Evolutionary conservation across 2,329 filamentous ascomycete species (phyloP).

Genomic region (Daldinia sp.): DNA sequence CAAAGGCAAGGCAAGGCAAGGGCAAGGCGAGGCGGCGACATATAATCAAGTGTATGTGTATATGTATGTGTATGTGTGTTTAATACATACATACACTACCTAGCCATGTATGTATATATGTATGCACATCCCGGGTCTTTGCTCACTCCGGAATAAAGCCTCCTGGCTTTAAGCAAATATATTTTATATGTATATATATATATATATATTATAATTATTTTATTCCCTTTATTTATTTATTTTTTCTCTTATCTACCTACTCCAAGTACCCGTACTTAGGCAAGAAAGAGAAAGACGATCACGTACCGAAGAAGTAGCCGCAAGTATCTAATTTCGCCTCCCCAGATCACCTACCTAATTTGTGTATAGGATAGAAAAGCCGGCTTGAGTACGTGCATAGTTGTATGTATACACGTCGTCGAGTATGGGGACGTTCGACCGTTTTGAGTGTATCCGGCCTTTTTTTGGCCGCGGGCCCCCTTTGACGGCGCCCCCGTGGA

Average conservation of each 20-base stretch:
- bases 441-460: not conserved
- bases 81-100: not conserved
- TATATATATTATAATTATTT: not conserved
- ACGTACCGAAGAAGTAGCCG: not conserved
- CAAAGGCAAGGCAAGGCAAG: too few species aligned
- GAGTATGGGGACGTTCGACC: slow-evolving; percentile 2
- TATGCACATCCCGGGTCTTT: slow-evolving; percentile 3
- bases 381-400: not conserved
- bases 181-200: not conserved
- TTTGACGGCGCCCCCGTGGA: not conserved
- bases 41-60: not conserved
- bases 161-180: not conserved
- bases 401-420: not conserved
- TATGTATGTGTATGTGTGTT: too few species aligned
- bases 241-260: not conserved
- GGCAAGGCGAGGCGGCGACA: slow-evolving; percentile 3
- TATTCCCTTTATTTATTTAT: not conserved
- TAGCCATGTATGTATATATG: not conserved
- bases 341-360: not conserved
- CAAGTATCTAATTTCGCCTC: slow-evolving; percentile 8
- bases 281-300: not conserved
- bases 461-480: not conserved
- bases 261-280: too few species aligned
- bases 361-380: not conserved
- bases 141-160: not conserved